These are phyloP conservation scores for Tulasnella sp. DNA, from an alignment of 768 basidiomycete species.

Conservation along the genomic window DNA sequence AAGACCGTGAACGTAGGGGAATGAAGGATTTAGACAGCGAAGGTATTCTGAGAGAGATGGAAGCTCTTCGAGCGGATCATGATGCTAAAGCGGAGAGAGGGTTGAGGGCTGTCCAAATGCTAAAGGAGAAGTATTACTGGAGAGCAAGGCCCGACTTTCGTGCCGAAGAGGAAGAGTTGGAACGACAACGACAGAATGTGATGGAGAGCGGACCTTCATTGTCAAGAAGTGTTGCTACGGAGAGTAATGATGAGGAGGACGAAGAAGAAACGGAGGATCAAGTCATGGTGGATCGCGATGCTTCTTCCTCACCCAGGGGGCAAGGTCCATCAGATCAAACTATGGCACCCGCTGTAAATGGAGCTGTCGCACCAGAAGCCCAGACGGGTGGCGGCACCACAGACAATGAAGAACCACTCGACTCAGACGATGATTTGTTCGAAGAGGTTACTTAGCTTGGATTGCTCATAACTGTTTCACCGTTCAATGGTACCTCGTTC, in stretches of 20 bases:
- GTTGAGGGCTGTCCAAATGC: constrained; percentile 61
- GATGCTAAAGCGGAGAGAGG: constrained; percentile 67
- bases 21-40: not conserved
- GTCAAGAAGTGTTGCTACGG: not conserved
- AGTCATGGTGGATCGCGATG: constrained; percentile 4
- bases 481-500: too few relatives aligned
- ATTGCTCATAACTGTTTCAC: not conserved
- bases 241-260: not conserved
- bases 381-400: not conserved
- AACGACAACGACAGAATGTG: not conserved
- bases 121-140: constrained; percentile 73
- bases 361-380: not conserved
- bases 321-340: too few relatives aligned
- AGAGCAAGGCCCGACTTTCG: constrained; percentile 67
- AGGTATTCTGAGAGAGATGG: constrained; percentile 16
- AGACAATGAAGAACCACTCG: not conserved
- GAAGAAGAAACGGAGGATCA: constrained; percentile 11
- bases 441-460: constrained; percentile 13
- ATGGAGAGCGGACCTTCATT: not conserved
- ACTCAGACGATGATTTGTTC: constrained; percentile 9
- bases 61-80: constrained; percentile 46
- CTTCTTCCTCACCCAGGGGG: too few relatives aligned
- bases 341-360: not conserved
- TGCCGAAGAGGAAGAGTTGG: constrained; percentile 66
- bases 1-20: constrained; percentile 26